phyloP scores from a whole-genome alignment of 176 grass and related monocot genomes.

The Phragmites australis region DNA sequence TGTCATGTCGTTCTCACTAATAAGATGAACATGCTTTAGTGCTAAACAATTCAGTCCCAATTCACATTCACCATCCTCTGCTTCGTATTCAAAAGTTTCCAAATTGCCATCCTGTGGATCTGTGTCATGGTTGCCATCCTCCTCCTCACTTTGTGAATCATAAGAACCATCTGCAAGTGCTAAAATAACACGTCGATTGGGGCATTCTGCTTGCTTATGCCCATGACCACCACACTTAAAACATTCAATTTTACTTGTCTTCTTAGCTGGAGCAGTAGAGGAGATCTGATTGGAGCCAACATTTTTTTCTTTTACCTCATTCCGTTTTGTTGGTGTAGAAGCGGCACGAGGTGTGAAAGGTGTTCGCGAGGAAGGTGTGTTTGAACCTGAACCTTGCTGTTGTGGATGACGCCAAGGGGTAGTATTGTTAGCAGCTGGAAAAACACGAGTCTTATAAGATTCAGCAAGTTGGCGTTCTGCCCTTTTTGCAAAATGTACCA shows the following conservation, averaged over 20 bases:
- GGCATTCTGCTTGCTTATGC: not conserved
- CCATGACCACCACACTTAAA: slow-evolving; percentile 20
- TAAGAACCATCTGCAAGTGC: not conserved
- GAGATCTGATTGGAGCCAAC: not conserved
- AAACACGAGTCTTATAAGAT: not conserved
- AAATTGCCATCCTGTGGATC: not conserved
- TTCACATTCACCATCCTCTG: not conserved
- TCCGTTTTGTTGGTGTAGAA: too few relatives aligned
- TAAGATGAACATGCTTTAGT: not conserved
- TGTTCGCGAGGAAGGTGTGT: not conserved
- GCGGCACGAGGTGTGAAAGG: not conserved
- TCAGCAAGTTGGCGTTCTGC: not conserved
- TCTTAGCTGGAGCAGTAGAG: not conserved
- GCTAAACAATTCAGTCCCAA: not conserved
- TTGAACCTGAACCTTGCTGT: not conserved
- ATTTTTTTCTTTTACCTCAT: not conserved
- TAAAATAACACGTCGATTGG: not conserved
- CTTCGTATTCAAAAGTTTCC: not conserved
- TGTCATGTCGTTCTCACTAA: not conserved
- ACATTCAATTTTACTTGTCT: not conserved
- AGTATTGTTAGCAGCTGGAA: not conserved
- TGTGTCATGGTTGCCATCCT: not conserved
- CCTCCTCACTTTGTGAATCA: not conserved
- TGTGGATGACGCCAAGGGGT: not conserved
- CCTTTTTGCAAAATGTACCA: not conserved